These are phyloP conservation scores for Penicillium capsulatum DNA, from an alignment of 2,329 filamentous ascomycete genomes.

Conservation along the genomic window DNA sequence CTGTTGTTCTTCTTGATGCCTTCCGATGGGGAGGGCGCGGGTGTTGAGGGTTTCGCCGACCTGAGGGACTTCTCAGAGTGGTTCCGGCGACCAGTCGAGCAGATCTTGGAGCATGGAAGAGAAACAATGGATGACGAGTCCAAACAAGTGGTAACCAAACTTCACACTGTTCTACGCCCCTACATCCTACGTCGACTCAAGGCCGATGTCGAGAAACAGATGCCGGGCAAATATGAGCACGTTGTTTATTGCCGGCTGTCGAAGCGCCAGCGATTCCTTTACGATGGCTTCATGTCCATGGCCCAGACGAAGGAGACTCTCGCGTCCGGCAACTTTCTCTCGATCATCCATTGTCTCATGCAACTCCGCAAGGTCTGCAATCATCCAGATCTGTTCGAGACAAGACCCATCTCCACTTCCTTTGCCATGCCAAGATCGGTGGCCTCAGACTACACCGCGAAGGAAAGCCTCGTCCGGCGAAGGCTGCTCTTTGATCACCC, in stretches of 20 bases:
- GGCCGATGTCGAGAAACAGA: conserved; percentile 96
- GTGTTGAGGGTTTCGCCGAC: conserved; percentile 85
- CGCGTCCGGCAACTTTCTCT: conserved; percentile 89
- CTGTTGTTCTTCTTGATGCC: conserved; percentile 95
- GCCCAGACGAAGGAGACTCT: conserved; percentile 85
- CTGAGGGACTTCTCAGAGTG: conserved; percentile 95
- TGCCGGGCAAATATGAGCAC: conserved; percentile 97
- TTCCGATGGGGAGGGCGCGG: conserved; percentile 66
- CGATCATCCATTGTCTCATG: conserved; percentile 98
- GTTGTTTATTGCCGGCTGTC: conserved; percentile 93
- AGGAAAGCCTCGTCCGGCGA: conserved; percentile 65
- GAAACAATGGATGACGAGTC: conserved; percentile 94
- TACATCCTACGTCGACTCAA: conserved; percentile 89
- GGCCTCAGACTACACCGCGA: conserved; percentile 66
- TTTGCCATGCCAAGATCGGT: conserved; percentile 85
- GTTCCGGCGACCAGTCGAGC: conserved; percentile 91
- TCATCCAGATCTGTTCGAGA: conserved; percentile 94
- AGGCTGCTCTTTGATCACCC: conserved; percentile 60
- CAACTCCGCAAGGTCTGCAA: conserved; percentile 97
- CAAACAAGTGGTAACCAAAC: conserved; percentile 81
- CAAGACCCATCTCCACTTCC: conserved; percentile 92
- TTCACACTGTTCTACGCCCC: conserved; percentile 89
- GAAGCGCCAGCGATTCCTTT: conserved; percentile 89
- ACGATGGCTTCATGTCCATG: conserved; percentile 91
- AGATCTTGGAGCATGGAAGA: conserved; percentile 90